Conservation (phyloP, 306 rosid genomes). For the Cicer chorassanicum region DNA sequence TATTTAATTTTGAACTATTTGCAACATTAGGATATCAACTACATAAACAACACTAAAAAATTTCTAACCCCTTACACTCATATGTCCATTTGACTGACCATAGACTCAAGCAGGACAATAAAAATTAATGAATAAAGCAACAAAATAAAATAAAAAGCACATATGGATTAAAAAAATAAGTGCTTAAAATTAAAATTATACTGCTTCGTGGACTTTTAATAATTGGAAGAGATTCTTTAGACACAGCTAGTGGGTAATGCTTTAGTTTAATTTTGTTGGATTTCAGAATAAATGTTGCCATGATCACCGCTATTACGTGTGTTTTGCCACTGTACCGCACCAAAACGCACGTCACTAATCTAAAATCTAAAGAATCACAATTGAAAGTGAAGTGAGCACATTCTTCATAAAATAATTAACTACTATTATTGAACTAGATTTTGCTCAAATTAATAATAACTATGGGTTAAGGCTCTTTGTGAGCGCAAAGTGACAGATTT, state of each 20-base stretch:
- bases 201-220: neutral
- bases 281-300: slow-evolving; percentile 47
- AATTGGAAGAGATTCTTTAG: neutral
- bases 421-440: neutral
- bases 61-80: too few species aligned
- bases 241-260: neutral
- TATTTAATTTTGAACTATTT: too few species aligned
- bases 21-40: too few species aligned
- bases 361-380: neutral
- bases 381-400: slow-evolving; percentile 1
- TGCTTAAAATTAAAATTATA: neutral
- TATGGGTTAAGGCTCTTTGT: neutral
- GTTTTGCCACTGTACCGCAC: slow-evolving; percentile 47
- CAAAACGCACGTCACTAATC: slow-evolving; percentile 7
- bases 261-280: slow-evolving; percentile 34
- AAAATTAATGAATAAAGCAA: neutral
- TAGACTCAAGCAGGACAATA: neutral
- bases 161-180: neutral
- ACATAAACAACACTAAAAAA: too few species aligned
- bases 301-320: slow-evolving; percentile 31
- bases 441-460: neutral
- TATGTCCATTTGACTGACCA: neutral
- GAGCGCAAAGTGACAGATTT: neutral
- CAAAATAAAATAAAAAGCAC: too few species aligned
- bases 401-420: slow-evolving; percentile 5